phyloP scores from a whole-genome alignment of 257 asterid genomes.

The Prunella vulgaris region DNA sequence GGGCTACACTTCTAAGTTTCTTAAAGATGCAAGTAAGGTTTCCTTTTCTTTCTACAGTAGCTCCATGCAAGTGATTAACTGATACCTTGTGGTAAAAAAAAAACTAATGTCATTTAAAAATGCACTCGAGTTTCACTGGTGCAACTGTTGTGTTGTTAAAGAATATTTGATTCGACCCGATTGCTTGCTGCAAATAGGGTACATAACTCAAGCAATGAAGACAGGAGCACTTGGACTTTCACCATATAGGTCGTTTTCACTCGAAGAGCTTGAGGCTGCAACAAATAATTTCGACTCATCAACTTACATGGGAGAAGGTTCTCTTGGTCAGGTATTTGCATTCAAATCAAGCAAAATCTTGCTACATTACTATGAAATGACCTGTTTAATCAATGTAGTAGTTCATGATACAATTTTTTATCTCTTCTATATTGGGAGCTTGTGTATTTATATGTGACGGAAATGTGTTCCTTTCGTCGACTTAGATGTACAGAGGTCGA shows the following conservation, averaged over 20 bases:
- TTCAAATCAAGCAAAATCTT: not conserved
- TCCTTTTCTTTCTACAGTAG: not conserved
- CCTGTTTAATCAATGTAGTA: too few relatives aligned
- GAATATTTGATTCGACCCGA: not conserved
- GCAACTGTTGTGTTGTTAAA: not conserved
- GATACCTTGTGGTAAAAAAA: too few relatives aligned
- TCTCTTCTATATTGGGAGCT: not conserved
- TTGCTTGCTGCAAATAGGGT: conserved; percentile 40
- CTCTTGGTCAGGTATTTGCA: conserved; percentile 61
- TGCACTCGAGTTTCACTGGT: too few relatives aligned
- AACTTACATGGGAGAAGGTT: conserved; percentile 55
- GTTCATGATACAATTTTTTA: too few relatives aligned
- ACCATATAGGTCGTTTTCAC: conserved; percentile 57
- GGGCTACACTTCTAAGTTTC: conserved; percentile 60
- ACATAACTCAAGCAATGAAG: conserved; percentile 75
- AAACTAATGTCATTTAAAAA: too few relatives aligned
- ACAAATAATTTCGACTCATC: conserved; percentile 66
- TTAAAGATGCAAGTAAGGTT: conserved; percentile 75
- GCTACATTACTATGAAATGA: not conserved
- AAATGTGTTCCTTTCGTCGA: conserved; percentile 7
- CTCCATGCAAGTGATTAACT: too few relatives aligned
- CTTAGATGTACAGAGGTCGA: conserved; percentile 76
- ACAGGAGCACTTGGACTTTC: conserved; percentile 71
- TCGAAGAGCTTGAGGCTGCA: conserved; percentile 79
- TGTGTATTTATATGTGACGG: not conserved